Conservation (phyloP, 371 early-diverging fungal species). For the Mortierella sp. region DNA sequence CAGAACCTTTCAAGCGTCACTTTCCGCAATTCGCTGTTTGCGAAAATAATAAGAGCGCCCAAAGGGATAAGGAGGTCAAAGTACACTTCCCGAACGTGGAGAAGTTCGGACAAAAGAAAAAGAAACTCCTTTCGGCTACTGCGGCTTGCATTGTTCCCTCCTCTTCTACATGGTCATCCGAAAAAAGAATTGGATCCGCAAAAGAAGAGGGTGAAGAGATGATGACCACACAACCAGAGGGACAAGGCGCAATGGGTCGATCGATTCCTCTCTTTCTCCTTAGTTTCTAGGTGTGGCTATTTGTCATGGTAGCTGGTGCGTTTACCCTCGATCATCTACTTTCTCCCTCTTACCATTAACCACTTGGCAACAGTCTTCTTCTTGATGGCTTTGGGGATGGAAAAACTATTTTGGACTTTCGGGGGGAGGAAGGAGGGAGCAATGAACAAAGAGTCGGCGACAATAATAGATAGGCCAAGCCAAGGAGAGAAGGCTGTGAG, state of each 20-base stretch:
- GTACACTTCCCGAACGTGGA: slow-evolving; percentile 9
- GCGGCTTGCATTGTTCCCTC: slow-evolving; percentile 5
- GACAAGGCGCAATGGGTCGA: neutral
- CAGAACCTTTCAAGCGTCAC: slow-evolving; percentile 11
- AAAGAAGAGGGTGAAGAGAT: neutral
- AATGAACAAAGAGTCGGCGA: neutral
- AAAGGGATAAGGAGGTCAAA: slow-evolving; percentile 2
- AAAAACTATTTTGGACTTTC: slow-evolving; percentile 15
- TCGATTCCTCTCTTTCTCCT: neutral
- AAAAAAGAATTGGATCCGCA: slow-evolving; percentile 3
- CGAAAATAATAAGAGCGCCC: neutral
- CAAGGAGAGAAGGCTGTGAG: slow-evolving; percentile 10
- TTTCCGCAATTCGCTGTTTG: slow-evolving; percentile 9
- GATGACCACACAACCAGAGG: neutral
- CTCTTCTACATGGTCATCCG: slow-evolving; percentile 14
- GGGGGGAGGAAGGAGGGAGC: neutral
- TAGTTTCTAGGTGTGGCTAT: neutral
- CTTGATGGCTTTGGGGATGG: neutral
- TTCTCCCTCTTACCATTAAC: too few species aligned
- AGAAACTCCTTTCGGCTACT: neutral
- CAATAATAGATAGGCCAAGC: slow-evolving; percentile 6
- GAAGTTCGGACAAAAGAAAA: slow-evolving; percentile 12
- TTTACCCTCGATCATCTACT: slow-evolving; percentile 8
- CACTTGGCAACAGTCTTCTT: neutral
- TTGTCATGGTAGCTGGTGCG: neutral